phyloP scores from a whole-genome alignment of 2,329 filamentous ascomycete species.

The Aspergillus neotritici region DNA sequence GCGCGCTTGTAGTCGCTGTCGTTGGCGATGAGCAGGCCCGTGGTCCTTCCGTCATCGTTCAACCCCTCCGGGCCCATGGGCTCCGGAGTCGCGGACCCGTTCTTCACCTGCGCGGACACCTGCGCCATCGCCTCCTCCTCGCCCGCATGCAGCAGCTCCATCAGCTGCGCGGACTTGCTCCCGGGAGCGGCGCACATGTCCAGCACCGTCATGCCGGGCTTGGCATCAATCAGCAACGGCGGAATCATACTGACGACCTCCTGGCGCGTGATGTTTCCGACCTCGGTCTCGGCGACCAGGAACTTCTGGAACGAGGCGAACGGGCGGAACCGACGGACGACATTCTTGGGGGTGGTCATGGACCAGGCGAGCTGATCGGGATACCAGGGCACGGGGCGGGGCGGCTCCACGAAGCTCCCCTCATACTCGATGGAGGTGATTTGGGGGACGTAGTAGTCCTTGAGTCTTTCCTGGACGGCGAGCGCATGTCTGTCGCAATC shows the following conservation, averaged over 20 bases:
- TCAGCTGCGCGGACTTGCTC: constrained; percentile 91
- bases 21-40: constrained; percentile 88
- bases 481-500: constrained; percentile 66
- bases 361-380: constrained; percentile 92
- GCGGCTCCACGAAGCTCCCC: constrained; percentile 73
- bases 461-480: constrained; percentile 80
- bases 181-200: constrained; percentile 96
- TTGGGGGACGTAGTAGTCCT: constrained; percentile 82
- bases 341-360: constrained; percentile 97
- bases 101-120: constrained; percentile 59
- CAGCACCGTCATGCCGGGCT: constrained; percentile 84
- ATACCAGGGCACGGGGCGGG: constrained; percentile 81
- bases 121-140: constrained; percentile 81
- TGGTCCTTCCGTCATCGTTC: constrained; percentile 77
- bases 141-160: constrained; percentile 88
- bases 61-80: constrained; percentile 46
- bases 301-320: constrained; percentile 97
- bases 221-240: constrained; percentile 83
- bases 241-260: constrained; percentile 99
- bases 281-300: constrained; percentile 91
- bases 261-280: constrained; percentile 95
- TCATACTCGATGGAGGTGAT: constrained; percentile 82
- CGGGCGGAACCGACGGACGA: constrained; percentile 86
- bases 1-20: constrained; percentile 95
- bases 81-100: constrained; percentile 53